Percentiles rank a stretch among this genome's conserved stretches.
Evolutionary conservation across 305 asterid species (phyloP).

Genomic region (Euphrasia arctica): DNA sequence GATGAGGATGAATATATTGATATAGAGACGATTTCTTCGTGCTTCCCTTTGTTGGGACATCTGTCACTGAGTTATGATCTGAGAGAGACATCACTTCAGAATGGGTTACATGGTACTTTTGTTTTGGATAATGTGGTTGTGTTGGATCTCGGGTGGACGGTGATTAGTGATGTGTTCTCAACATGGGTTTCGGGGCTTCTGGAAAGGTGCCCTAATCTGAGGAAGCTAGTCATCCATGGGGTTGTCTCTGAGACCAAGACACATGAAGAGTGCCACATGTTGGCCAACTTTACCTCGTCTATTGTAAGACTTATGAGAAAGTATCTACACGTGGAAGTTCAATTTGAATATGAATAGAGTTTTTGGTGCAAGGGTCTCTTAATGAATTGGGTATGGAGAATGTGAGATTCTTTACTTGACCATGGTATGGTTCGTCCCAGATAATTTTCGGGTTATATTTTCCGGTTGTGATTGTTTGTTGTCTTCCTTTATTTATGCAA

Average conservation of each 20-base stretch:
- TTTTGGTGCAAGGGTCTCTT: constrained; percentile 19
- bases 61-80: constrained; percentile 76
- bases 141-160: constrained; percentile 91
- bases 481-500: background rate
- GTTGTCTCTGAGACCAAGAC: constrained; percentile 86
- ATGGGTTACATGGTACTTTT: constrained; percentile 75
- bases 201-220: constrained; percentile 67
- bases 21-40: constrained; percentile 71
- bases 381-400: constrained; percentile 17
- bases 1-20: constrained; percentile 89
- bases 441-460: constrained; percentile 31
- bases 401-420: constrained; percentile 24
- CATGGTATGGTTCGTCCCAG: constrained; percentile 24
- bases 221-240: constrained; percentile 76
- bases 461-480: constrained; percentile 23
- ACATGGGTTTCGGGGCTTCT: constrained; percentile 74
- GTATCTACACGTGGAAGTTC: constrained; percentile 64
- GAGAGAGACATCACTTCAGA: constrained; percentile 62
- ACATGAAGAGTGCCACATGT: constrained; percentile 67
- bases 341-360: constrained; percentile 64
- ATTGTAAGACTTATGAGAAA: constrained; percentile 76
- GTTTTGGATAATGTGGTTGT: constrained; percentile 64
- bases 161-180: constrained; percentile 65
- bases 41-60: constrained; percentile 72
- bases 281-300: constrained; percentile 70